These are phyloP conservation scores for Epicoccum sorghinum DNA, from an alignment of 2,329 filamentous ascomycete species.

Conservation along the genomic window DNA sequence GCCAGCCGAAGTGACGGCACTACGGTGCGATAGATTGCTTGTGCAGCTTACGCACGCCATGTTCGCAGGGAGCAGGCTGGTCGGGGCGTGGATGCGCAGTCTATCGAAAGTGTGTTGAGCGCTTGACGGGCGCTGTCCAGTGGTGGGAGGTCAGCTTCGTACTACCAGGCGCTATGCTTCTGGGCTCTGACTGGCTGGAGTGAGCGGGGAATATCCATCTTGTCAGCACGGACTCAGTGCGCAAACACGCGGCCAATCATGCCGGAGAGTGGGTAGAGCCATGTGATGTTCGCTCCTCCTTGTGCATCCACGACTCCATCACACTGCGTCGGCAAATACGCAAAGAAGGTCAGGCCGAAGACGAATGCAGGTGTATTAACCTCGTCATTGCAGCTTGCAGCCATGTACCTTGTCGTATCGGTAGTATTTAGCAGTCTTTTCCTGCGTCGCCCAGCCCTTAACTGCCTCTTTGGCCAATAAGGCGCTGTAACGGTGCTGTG, in stretches of 20 bases:
- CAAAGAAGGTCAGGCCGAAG: slow-evolving; percentile 16
- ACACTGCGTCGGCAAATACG: slow-evolving; percentile 38
- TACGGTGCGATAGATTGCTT: slow-evolving; percentile 43
- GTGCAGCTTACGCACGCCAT: slow-evolving; percentile 34
- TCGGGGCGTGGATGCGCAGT: slow-evolving; percentile 37
- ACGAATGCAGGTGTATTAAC: slow-evolving; percentile 19
- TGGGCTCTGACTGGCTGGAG: slow-evolving; percentile 27
- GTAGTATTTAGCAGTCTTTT: slow-evolving; percentile 44
- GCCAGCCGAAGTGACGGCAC: slow-evolving; percentile 38
- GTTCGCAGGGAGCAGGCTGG: slow-evolving; percentile 38
- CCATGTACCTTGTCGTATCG: slow-evolving; percentile 32
- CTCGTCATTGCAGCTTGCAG: slow-evolving; percentile 14
- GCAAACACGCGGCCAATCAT: slow-evolving; percentile 41
- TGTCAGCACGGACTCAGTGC: slow-evolving; percentile 30
- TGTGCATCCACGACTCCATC: slow-evolving; percentile 38
- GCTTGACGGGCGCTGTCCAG: slow-evolving; percentile 42
- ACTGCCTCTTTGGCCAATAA: slow-evolving; percentile 21
- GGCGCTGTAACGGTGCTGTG: not conserved
- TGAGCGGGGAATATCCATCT: slow-evolving; percentile 31
- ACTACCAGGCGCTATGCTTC: slow-evolving; percentile 31
- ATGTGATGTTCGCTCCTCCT: slow-evolving; percentile 36
- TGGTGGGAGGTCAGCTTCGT: slow-evolving; percentile 40
- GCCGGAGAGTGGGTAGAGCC: slow-evolving; percentile 9
- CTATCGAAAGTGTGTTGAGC: slow-evolving; percentile 45
- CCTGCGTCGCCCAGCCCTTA: slow-evolving; percentile 25